phyloP scores from a whole-genome alignment of 2,329 filamentous ascomycete genomes.

The Neurospora sp. region DNA sequence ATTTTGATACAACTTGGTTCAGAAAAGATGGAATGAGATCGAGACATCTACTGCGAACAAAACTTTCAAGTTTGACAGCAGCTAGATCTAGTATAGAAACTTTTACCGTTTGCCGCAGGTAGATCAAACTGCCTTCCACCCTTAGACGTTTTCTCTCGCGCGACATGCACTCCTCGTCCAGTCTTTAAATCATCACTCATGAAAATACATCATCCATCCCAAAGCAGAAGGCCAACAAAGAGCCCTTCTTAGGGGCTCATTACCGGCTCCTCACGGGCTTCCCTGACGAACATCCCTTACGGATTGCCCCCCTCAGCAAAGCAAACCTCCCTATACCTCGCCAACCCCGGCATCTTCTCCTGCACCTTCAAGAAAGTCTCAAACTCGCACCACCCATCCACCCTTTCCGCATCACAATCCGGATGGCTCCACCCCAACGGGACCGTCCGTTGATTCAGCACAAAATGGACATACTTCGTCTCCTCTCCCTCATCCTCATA shows the following conservation, averaged over 20 bases:
- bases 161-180: background rate
- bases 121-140: background rate
- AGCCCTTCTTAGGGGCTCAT: background rate
- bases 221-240: background rate
- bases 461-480: slow-evolving; percentile 63
- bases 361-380: slow-evolving; percentile 55
- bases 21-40: background rate
- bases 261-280: no score
- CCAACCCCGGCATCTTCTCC: slow-evolving; percentile 44
- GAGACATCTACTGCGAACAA: background rate
- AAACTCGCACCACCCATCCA: slow-evolving; percentile 71
- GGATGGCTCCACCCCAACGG: slow-evolving; percentile 57
- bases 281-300: slow-evolving; percentile 28
- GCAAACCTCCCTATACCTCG: slow-evolving; percentile 56
- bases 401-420: slow-evolving; percentile 49
- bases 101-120: background rate
- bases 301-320: slow-evolving; percentile 45
- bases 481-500: slow-evolving; percentile 40
- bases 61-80: background rate
- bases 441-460: slow-evolving; percentile 64
- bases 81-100: background rate
- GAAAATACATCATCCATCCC: background rate
- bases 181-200: background rate
- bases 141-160: background rate
- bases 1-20: background rate